Percentiles rank a stretch among this genome's conserved stretches.
Conservation (phyloP, 106 monocot genomes). For the Apostasia shenzhenica region DNA sequence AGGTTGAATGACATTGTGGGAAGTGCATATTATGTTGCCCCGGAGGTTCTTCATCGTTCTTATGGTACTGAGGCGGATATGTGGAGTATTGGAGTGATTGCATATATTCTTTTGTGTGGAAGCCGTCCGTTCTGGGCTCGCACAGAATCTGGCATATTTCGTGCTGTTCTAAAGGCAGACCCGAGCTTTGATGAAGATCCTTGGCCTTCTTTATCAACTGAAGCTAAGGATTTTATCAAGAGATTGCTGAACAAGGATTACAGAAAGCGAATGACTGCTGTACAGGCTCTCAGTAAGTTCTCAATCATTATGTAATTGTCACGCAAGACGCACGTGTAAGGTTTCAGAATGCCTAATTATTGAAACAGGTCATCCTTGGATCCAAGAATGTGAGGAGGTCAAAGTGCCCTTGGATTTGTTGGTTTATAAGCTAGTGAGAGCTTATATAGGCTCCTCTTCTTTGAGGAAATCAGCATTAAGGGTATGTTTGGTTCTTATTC, state of each 20-base stretch:
- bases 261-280: conserved; percentile 69
- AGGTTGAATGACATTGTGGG: conserved; percentile 96
- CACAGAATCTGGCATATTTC: conserved; percentile 96
- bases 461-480: conserved; percentile 72
- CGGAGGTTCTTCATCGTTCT: conserved; percentile 93
- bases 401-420: conserved; percentile 75
- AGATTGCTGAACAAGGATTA: conserved; percentile 78
- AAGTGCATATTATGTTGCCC: conserved; percentile 98
- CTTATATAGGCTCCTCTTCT: conserved; percentile 74
- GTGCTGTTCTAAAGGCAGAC: conserved; percentile 87
- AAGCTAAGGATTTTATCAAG: conserved; percentile 53
- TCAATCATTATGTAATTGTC: no score
- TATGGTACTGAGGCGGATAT: conserved; percentile 98
- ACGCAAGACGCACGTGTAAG: no score
- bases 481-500: conserved; percentile 33
- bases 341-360: background rate
- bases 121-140: conserved; percentile 95
- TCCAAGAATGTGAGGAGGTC: conserved; percentile 48
- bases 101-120: conserved; percentile 91
- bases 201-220: conserved; percentile 37
- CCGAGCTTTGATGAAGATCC: conserved; percentile 86
- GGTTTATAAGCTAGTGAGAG: conserved; percentile 65
- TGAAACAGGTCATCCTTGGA: conserved; percentile 79
- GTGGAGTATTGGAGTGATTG: conserved; percentile 99
- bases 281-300: conserved; percentile 59